Evolutionary conservation across 2,329 filamentous ascomycete species (phyloP), one percentile per base, ranked within the genome.

Genomic region (Colletotrichum sp.): DNA sequence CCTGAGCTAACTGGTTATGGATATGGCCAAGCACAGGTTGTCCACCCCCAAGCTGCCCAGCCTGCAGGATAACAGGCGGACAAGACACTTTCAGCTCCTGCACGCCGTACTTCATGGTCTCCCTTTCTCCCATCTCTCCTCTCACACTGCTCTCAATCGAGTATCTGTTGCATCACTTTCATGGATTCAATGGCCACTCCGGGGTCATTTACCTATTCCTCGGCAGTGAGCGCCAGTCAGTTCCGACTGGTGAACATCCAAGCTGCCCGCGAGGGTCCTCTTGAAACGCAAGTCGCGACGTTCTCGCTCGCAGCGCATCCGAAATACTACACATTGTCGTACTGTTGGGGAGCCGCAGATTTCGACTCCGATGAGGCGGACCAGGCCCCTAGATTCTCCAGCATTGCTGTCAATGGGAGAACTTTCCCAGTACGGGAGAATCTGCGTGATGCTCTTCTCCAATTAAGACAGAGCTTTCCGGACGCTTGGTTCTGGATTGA

Each of bases 151-250:
- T 28, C 28, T 30, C 28, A 3, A 30, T 30, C 8, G 8, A 62
- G 28, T 34, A 34, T 34, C 6, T 1, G 28, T 22, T 0, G 59
- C n/a, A 63, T 63, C 16, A 13, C 8, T 22, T 7, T 9, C 30
- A 28, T 28, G 2, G 1, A 13, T 0, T 0, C 26, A 34, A 22
- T 36, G 18, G 9, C 6, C 0, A 22, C 44, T 22, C 5, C 18
- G 0, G n/a, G 6, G 12, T 15, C 30, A 22, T 63, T 63, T 15
- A 5, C 16, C 16, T 63, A 63, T 22, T 4, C 10, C 1, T 63
- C 30, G 3, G 28, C 59, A 22, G 1, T 63, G 3, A 5, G 15
- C 16, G 18, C 18, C 59, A 63, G n/a, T 15, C 28, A 36, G 59
- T 34, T 64, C 9, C 34, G 62, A 16, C n/a, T 64, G n/a, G 32